Conservation (phyloP, 352 stramenopile species). For the Globisporangium ultimum region DNA sequence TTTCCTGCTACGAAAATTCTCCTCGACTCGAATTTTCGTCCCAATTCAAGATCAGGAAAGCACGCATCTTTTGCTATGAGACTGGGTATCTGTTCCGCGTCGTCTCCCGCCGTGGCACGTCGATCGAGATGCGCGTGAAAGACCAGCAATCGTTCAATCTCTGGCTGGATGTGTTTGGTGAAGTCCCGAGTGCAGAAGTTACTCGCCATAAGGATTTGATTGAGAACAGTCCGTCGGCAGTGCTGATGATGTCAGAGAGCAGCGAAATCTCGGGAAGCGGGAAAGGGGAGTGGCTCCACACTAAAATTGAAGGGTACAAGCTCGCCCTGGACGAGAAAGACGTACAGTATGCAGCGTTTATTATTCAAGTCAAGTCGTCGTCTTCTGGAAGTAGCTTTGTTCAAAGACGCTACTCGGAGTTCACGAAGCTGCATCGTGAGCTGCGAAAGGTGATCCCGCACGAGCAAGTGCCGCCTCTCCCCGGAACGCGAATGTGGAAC, state of each 20-base stretch:
- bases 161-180: conserved; percentile 62
- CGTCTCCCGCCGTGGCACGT: conserved; percentile 59
- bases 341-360: conserved; percentile 69
- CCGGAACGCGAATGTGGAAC: conserved; percentile 76
- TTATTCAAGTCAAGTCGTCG: conserved; percentile 77
- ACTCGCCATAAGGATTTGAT: conserved; percentile 71
- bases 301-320: conserved; percentile 76
- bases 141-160: conserved; percentile 74
- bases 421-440: conserved; percentile 68
- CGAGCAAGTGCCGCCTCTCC: conserved; percentile 69
- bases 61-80: conserved; percentile 71
- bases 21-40: conserved; percentile 67
- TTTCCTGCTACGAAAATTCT: conserved; percentile 82
- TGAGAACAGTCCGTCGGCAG: conserved; percentile 76
- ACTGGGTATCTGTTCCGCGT: conserved; percentile 75
- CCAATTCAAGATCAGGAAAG: conserved; percentile 66
- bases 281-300: conserved; percentile 62
- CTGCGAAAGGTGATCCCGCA: conserved; percentile 75
- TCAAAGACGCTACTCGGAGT: conserved; percentile 80
- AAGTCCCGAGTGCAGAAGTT: conserved; percentile 54
- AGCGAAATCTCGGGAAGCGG: conserved; percentile 13
- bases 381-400: conserved; percentile 58
- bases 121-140: conserved; percentile 77
- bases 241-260: conserved; percentile 62
- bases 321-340: conserved; percentile 70